These are phyloP conservation scores for Chlamydomonas incerta DNA, from an alignment of 139 green algal genomes.

Conservation along the genomic window DNA sequence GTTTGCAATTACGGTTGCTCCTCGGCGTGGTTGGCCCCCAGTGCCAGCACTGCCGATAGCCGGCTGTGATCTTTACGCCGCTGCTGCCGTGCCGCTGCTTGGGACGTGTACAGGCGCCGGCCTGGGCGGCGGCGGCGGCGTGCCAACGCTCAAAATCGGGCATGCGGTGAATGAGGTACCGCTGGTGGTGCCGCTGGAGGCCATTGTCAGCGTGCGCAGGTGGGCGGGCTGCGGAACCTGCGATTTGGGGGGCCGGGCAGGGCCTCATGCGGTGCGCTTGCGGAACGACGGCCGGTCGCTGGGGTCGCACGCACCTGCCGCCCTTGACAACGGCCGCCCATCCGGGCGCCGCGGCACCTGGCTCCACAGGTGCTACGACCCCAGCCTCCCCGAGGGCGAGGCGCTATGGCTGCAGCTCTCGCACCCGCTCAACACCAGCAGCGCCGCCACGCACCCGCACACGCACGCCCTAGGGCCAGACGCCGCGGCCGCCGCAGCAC, in stretches of 20 bases:
- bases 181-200: slow-evolving; percentile 56
- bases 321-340: no score
- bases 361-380: slow-evolving; percentile 57
- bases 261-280: neutral
- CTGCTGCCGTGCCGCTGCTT: no score
- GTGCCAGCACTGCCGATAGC: no score
- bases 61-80: no score
- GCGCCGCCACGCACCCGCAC: neutral
- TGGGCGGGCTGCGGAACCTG: slow-evolving; percentile 6
- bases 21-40: no score
- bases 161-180: slow-evolving; percentile 47
- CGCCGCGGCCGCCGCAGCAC: neutral
- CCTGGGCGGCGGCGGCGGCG: neutral
- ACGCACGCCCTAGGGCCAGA: neutral
- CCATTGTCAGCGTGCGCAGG: slow-evolving; percentile 59
- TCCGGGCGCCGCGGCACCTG: no score
- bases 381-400: slow-evolving; percentile 69
- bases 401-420: slow-evolving; percentile 72
- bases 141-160: slow-evolving; percentile 18
- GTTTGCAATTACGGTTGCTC: no score
- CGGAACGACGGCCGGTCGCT: no score
- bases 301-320: neutral
- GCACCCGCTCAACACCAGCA: neutral
- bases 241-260: no score
- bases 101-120: neutral